Evolutionary conservation across 768 basidiomycete genomes (phyloP), one percentile per base, ranked within the genome.

Genomic region (Rhodocollybia butyracea): DNA sequence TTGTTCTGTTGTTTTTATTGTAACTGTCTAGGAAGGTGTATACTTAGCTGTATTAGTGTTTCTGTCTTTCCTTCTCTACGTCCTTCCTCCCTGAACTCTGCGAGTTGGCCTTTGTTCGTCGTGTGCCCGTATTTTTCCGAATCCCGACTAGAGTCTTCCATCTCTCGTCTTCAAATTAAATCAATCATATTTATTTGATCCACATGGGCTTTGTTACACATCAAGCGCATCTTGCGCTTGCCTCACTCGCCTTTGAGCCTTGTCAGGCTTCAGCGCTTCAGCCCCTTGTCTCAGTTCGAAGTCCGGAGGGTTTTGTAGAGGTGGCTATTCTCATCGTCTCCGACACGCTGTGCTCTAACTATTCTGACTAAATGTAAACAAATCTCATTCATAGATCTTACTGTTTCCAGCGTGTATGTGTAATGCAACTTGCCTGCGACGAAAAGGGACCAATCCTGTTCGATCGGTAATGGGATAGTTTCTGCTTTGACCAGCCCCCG

Each of bases 131-230:
- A 27, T 22, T 50, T 21, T 50, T 21, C 17, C 46, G 19, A n/a
- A 17, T 50, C 32, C 48, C 34, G 5, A 24, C 31, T 22, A 26
- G 38, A 50, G 24, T 12, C 22, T n/a, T 21, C 48, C 48, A 50
- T 50, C 48, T 50, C 22, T 17, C 48, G 48, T 50, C 32, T 50
- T n/a, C 47, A 48, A 48, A 31, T n/a, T 32, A n/a, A n/a, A 3
- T 50, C 48, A 50, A 50, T 50, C 48, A 50, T 21, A 24, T 26
- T 34, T n/a, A n/a, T n/a, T n/a, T n/a, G n/a, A n/a, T n/a, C 32
- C 10, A 38, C 21, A 11, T 34, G 12, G n/a, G 31, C 21, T n/a
- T n/a, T n/a, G n/a, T n/a, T 36, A 7, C 7, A 36, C n/a, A 47
- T 32, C 19, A 11, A 10, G 10, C 30, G 29, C 46, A 47, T 47